Base-by-base conservation (phyloP, 2,329 filamentous ascomycete species). In the Sporothrix sp. region DNA sequence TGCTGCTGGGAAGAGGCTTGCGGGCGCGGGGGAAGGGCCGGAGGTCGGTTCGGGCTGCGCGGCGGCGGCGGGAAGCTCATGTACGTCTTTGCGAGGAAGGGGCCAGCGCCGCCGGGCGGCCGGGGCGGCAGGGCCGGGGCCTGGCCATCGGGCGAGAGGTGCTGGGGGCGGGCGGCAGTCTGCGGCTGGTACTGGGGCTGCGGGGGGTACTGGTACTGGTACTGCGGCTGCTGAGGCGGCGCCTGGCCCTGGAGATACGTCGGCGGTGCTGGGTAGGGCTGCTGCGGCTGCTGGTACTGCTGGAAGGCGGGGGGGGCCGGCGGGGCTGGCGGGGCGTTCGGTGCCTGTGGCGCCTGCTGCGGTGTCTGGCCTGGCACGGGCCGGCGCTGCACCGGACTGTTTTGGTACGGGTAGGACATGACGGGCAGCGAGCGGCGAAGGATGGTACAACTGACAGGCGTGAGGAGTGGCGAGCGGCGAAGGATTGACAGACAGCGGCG, bases 1-100 rank as follows among this genome's bases (percentile, higher is more conserved):
- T n/a, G 27, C 1, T 20, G 37, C 13, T 32, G 37, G 2, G 18
- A 23, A 4, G 8, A n/a, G 16, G 36, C 36, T 20, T 45, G 36
- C 4, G 42, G 52, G 7, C 47, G 42, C 7, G 44, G 50, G 3
- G 50, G 54, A 3, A 54, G 43, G 7, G 43, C 13, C 0, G 52
- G 52, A 2, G 43, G 50, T 2, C 52, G 39, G 27, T 56, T 56
- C 0, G 54, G 52, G 10, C 52, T 54, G 2, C 45, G 52, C 16
- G 54, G 54, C 11, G 54, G 54, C 9, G 52, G 54, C 3, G 54
- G 54, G 7, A 56, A 56, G 39, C 21, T 43, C 11, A 51, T 14
- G n/a, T 45, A 37, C 8, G 35, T 50, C 3, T 44, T 23, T 1
- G 42, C 27, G 21, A 50, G 43, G 10, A 53, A 35, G 11, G 39